Conservation (phyloP, 768 basidiomycete species). For the Podaxis sp. region DNA sequence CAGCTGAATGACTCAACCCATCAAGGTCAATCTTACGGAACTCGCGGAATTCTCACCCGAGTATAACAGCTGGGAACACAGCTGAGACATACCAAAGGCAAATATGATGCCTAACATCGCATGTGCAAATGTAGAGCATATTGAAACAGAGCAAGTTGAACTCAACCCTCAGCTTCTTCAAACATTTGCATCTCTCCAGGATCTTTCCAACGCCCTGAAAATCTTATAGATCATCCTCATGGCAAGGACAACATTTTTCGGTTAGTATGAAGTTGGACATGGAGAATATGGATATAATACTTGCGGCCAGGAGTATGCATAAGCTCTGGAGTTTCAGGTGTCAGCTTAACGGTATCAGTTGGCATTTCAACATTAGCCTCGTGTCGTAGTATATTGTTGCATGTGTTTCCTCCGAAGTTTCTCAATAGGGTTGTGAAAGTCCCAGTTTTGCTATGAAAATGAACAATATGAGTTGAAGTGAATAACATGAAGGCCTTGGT, state of each 20-base stretch:
- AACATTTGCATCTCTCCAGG: neutral
- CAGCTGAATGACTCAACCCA: neutral
- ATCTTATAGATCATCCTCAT: neutral
- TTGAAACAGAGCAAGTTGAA: neutral
- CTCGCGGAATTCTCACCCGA: neutral
- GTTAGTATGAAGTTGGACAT: too few relatives aligned
- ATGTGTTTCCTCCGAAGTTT: too few relatives aligned
- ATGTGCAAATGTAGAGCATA: neutral
- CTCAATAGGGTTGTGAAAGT: too few relatives aligned
- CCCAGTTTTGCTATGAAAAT: too few relatives aligned
- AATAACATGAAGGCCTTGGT: too few relatives aligned
- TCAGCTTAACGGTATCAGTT: too few relatives aligned
- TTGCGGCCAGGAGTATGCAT: too few relatives aligned
- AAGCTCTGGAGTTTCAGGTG: too few relatives aligned
- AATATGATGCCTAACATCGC: neutral
- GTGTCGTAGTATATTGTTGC: too few relatives aligned
- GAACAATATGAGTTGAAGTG: too few relatives aligned
- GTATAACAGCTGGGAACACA: neutral
- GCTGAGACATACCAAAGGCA: neutral
- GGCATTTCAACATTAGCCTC: too few relatives aligned
- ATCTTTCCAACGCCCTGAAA: neutral
- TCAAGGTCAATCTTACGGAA: neutral
- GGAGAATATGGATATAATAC: too few relatives aligned
- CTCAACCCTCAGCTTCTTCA: neutral
- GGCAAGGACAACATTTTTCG: neutral